phyloP scores from a whole-genome alignment of 2,329 filamentous ascomycete genomes.

The Fusarium globosum region DNA sequence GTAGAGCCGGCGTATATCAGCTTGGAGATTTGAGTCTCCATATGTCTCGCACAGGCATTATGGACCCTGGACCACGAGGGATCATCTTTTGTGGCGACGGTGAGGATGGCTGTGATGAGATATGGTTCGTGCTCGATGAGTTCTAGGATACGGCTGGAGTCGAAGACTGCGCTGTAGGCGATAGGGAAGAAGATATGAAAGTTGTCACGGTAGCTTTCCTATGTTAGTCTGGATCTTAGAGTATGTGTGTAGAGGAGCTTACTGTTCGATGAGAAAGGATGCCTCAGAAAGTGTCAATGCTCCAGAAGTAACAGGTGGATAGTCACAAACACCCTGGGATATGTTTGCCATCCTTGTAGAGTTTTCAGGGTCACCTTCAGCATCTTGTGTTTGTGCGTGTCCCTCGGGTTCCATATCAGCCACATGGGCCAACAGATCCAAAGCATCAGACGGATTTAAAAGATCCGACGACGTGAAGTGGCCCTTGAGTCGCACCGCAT shows the following conservation, averaged over 20 bases:
- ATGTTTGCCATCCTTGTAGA: background rate
- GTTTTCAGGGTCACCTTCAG: background rate
- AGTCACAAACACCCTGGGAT: conserved; percentile 26
- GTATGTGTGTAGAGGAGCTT: background rate
- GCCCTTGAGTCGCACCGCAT: conserved; percentile 47
- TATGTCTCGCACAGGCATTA: conserved; percentile 74
- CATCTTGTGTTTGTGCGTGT: conserved; percentile 17
- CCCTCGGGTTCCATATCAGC: conserved; percentile 51
- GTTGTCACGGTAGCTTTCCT: conserved; percentile 67
- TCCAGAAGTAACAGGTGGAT: conserved; percentile 50
- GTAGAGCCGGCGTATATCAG: conserved; percentile 74
- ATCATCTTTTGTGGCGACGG: conserved; percentile 78
- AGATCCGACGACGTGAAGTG: conserved; percentile 55
- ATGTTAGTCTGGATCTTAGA: background rate
- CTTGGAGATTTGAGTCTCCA: conserved; percentile 74
- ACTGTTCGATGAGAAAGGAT: conserved; percentile 45
- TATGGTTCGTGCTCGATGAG: conserved; percentile 72
- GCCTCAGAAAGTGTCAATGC: conserved; percentile 44
- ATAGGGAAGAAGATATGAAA: conserved; percentile 79
- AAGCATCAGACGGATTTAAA: conserved; percentile 55
- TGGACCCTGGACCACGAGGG: conserved; percentile 71
- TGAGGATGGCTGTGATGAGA: conserved; percentile 75
- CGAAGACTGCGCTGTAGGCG: conserved; percentile 69
- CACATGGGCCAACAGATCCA: conserved; percentile 55
- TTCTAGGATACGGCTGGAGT: conserved; percentile 61